Conservation (phyloP, 129 eudicot genomes). For the Pittosporum tobira region DNA sequence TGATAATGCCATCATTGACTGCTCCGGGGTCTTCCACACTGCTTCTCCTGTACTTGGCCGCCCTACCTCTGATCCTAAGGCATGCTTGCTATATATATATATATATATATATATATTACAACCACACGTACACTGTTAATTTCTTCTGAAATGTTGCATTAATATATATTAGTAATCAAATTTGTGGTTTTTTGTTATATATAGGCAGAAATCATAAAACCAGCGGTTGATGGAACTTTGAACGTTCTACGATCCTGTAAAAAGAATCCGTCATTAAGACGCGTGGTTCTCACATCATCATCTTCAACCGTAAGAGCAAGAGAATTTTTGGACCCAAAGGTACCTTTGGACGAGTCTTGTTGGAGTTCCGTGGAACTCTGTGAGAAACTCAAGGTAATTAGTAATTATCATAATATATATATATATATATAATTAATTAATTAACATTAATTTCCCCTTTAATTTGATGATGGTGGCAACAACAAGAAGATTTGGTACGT, state of each 20-base stretch:
- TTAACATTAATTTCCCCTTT: too few relatives aligned
- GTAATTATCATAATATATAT: too few relatives aligned
- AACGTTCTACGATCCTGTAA: slow-evolving; percentile 83
- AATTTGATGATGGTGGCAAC: neutral
- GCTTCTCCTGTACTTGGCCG: slow-evolving; percentile 77
- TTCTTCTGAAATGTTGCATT: too few relatives aligned
- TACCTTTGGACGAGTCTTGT: slow-evolving; percentile 62
- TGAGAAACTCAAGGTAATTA: slow-evolving; percentile 51
- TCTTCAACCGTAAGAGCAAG: slow-evolving; percentile 77
- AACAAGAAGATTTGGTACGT: slow-evolving; percentile 65
- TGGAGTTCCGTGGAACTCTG: slow-evolving; percentile 88
- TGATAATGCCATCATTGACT: slow-evolving; percentile 64
- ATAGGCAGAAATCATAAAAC: slow-evolving; percentile 68
- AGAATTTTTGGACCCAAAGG: slow-evolving; percentile 34
- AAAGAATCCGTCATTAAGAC: slow-evolving; percentile 59
- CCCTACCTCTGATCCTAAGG: slow-evolving; percentile 51
- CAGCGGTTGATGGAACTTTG: slow-evolving; percentile 86
- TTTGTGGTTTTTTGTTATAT: too few relatives aligned
- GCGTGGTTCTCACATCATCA: slow-evolving; percentile 89
- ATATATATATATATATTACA: neutral
- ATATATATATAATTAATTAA: too few relatives aligned
- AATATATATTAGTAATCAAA: neutral
- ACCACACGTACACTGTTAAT: too few relatives aligned
- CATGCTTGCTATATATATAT: neutral
- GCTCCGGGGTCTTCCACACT: slow-evolving; percentile 81